Percentiles rank a stretch among this genome's conserved stretches.
These are phyloP conservation scores for Leucosporidium creatinivorum DNA, from an alignment of 768 basidiomycete genomes.

Conservation along the genomic window DNA sequence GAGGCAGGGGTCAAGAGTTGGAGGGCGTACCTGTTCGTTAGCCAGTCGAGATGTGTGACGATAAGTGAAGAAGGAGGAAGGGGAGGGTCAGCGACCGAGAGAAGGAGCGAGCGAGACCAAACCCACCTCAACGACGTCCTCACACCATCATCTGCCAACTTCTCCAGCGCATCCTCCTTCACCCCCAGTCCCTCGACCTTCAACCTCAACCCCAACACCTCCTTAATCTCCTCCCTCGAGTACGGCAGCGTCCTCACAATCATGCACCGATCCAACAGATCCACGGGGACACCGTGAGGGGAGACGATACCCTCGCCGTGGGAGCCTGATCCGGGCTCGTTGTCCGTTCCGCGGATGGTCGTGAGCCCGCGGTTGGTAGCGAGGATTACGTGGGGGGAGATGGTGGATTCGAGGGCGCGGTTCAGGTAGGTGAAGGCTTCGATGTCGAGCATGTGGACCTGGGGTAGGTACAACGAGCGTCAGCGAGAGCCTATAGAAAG, in stretches of 20 bases:
- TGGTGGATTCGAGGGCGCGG: conserved; percentile 84
- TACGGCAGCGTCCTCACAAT: conserved; percentile 89
- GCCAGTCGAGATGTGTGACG: background rate
- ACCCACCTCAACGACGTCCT: conserved; percentile 35
- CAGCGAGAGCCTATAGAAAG: background rate
- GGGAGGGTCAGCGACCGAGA: background rate
- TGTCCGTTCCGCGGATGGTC: conserved; percentile 78
- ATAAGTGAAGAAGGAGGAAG: background rate
- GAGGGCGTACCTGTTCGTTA: conserved; percentile 62
- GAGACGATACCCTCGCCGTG: conserved; percentile 63
- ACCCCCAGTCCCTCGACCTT: conserved; percentile 42
- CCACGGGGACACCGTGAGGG: conserved; percentile 89
- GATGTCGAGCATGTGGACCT: conserved; percentile 99
- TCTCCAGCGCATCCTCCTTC: conserved; percentile 62
- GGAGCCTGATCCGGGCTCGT: conserved; percentile 37
- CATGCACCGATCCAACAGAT: conserved; percentile 87
- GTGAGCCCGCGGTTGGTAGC: conserved; percentile 93
- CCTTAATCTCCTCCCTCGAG: conserved; percentile 70
- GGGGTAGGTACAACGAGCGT: no score
- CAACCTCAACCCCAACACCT: conserved; percentile 77
- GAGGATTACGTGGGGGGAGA: conserved; percentile 95
- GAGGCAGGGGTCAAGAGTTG: conserved; percentile 86
- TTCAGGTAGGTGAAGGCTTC: conserved; percentile 99
- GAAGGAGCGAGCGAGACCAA: background rate
- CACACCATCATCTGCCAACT: conserved; percentile 58